Conservation (phyloP, 345 rosid genomes). For the Ceriops tagal region DNA sequence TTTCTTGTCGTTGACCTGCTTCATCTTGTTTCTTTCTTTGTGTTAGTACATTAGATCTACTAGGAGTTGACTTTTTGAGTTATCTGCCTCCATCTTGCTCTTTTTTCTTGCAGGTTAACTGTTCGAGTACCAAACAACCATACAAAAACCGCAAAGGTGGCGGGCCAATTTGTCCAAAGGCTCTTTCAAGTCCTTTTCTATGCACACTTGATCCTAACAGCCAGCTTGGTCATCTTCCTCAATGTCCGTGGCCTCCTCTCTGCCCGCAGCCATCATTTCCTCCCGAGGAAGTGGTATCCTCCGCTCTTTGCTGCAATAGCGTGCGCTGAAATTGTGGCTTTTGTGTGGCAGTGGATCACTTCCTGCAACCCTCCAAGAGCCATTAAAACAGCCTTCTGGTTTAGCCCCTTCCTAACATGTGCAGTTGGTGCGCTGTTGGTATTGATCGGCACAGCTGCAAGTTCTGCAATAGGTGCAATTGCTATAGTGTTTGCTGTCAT, state of each 20-base stretch:
- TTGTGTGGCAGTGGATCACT: constrained; percentile 52
- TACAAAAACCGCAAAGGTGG: constrained; percentile 27
- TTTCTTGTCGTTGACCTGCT: background rate
- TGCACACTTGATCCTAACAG: constrained; percentile 46
- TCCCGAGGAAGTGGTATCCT: constrained; percentile 69
- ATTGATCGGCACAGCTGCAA: constrained; percentile 40
- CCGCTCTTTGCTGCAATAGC: constrained; percentile 61
- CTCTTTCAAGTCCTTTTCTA: constrained; percentile 57
- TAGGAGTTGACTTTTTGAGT: constrained; percentile 1
- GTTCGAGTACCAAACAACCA: constrained; percentile 39
- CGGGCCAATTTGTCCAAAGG: constrained; percentile 37
- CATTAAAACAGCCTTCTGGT: constrained; percentile 60
- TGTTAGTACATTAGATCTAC: background rate
- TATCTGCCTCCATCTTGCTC: background rate
- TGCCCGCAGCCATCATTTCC: constrained; percentile 47
- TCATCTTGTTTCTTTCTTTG: background rate
- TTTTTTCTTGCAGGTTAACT: constrained; percentile 27
- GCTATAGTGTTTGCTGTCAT: constrained; percentile 39
- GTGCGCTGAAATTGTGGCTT: constrained; percentile 45
- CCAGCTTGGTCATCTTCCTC: constrained; percentile 52
- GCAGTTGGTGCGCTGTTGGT: constrained; percentile 55
- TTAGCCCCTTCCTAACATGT: constrained; percentile 58
- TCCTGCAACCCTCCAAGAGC: constrained; percentile 43
- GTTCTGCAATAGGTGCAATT: constrained; percentile 47
- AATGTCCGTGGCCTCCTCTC: constrained; percentile 55